These are phyloP conservation scores for Pseudotulostoma volvatum DNA, from an alignment of 495 filamentous ascomycete species.

Conservation along the genomic window DNA sequence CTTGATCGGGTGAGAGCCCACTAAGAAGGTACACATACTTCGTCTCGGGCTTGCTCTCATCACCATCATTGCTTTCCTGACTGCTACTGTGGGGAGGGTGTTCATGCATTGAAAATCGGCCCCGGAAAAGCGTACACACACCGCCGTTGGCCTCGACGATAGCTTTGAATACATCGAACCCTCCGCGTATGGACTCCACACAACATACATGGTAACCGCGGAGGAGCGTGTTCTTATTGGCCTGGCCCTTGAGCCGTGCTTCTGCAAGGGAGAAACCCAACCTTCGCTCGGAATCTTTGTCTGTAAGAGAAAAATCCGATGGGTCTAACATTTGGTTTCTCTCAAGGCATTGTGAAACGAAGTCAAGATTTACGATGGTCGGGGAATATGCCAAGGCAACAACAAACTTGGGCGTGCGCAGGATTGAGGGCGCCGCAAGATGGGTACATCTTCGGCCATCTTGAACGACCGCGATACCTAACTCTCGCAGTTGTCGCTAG, in stretches of 20 bases:
- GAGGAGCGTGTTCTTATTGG: conserved; percentile 61
- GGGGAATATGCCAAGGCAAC: conserved; percentile 65
- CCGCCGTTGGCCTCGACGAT: conserved; percentile 87
- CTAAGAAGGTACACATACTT: conserved; percentile 69
- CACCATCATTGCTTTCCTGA: conserved; percentile 32
- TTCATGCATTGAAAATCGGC: conserved; percentile 43
- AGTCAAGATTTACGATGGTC: conserved; percentile 56
- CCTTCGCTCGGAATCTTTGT: conserved; percentile 51
- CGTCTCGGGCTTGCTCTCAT: conserved; percentile 40
- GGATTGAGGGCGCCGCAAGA: conserved; percentile 69
- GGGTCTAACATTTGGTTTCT: conserved; percentile 42
- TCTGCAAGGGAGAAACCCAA: conserved; percentile 51
- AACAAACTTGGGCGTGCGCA: conserved; percentile 88
- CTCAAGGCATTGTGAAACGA: conserved; percentile 56
- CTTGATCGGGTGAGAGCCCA: conserved; percentile 44
- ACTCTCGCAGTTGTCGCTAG: conserved; percentile 63
- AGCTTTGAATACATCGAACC: conserved; percentile 62
- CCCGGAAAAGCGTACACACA: conserved; percentile 59
- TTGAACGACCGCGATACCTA: conserved; percentile 67
- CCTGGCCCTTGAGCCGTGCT: conserved; percentile 48
- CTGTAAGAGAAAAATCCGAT: conserved; percentile 46
- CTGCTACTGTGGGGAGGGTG: conserved; percentile 19
- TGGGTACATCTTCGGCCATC: conserved; percentile 64
- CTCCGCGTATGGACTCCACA: conserved; percentile 58
- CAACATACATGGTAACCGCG: conserved; percentile 61